Percentiles rank a stretch among this genome's conserved stretches.
Conservation (phyloP, 2,329 filamentous ascomycete genomes). For the Botrytis sinoallii region DNA sequence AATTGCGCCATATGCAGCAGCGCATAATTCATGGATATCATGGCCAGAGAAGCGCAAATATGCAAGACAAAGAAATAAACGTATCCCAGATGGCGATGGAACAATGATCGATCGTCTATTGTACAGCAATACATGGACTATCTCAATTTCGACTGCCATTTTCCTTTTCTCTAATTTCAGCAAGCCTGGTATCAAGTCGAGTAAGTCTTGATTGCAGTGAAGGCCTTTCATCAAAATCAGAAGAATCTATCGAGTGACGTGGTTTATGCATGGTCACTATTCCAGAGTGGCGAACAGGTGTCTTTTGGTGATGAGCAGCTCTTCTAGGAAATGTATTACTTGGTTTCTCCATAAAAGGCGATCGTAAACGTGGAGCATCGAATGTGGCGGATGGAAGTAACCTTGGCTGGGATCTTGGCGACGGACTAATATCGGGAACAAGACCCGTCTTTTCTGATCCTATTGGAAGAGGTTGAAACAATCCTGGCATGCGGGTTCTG, state of each 20-base stretch:
- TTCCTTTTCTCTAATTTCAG: constrained; percentile 33
- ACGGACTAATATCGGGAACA: background rate
- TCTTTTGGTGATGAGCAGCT: constrained; percentile 41
- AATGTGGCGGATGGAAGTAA: constrained; percentile 38
- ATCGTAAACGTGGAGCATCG: constrained; percentile 49
- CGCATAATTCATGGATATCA: constrained; percentile 11
- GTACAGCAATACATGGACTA: background rate
- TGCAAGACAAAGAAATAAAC: constrained; percentile 7
- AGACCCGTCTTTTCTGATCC: constrained; percentile 3
- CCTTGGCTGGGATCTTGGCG: constrained; percentile 29
- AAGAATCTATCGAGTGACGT: constrained; percentile 36
- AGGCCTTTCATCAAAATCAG: constrained; percentile 34
- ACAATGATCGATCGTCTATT: constrained; percentile 1
- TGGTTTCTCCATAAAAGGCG: constrained; percentile 53
- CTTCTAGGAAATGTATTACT: constrained; percentile 62
- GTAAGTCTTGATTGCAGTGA: constrained; percentile 32
- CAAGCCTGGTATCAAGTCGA: constrained; percentile 32
- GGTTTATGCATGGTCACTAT: constrained; percentile 57
- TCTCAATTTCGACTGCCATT: constrained; percentile 19
- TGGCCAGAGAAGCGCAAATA: background rate
- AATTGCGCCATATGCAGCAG: background rate
- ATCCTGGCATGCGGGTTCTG: constrained; percentile 23
- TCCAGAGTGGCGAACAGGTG: constrained; percentile 42
- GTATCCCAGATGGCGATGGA: background rate
- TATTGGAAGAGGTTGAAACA: constrained; percentile 25